Conservation (phyloP, 1,284 basidiomycete genomes). For the Marasmius tenuissimus region DNA sequence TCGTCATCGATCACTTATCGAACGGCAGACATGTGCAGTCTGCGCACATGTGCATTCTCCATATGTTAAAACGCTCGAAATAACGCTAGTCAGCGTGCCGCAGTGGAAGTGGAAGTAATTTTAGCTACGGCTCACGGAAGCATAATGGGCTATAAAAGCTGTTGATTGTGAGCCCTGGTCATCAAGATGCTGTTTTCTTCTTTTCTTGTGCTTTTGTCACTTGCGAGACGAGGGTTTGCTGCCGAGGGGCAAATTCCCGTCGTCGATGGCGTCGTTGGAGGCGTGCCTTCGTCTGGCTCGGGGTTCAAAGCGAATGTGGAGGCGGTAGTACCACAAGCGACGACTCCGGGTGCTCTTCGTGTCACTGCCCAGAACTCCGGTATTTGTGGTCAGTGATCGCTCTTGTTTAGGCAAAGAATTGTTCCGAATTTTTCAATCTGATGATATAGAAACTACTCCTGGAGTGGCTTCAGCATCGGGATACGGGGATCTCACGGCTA, state of each 20-base stretch:
- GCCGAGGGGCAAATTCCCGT: conserved; percentile 23
- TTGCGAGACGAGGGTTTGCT: neutral
- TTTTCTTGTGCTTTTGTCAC: neutral
- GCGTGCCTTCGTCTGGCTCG: conserved; percentile 13
- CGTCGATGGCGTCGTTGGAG: conserved; percentile 30
- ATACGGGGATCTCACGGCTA: conserved; percentile 40
- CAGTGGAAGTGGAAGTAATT: too few species aligned
- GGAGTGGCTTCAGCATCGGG: conserved; percentile 45
- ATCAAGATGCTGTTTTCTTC: neutral
- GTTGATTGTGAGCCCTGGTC: neutral
- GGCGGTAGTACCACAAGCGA: conserved; percentile 10
- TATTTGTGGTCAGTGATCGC: conserved; percentile 25
- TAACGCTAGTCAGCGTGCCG: too few species aligned
- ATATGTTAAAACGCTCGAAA: too few species aligned
- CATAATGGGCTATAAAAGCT: neutral
- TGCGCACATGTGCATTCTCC: too few species aligned
- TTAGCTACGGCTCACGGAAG: too few species aligned
- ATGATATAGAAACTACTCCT: conserved; percentile 33
- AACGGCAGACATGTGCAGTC: too few species aligned
- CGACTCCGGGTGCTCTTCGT: conserved; percentile 38
- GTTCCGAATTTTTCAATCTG: neutral
- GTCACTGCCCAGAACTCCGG: conserved; percentile 38
- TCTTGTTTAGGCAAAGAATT: neutral
- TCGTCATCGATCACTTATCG: too few species aligned
- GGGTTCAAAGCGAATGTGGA: neutral